phyloP scores from a whole-genome alignment of 495 filamentous ascomycete genomes.

The Letharia columbiana region DNA sequence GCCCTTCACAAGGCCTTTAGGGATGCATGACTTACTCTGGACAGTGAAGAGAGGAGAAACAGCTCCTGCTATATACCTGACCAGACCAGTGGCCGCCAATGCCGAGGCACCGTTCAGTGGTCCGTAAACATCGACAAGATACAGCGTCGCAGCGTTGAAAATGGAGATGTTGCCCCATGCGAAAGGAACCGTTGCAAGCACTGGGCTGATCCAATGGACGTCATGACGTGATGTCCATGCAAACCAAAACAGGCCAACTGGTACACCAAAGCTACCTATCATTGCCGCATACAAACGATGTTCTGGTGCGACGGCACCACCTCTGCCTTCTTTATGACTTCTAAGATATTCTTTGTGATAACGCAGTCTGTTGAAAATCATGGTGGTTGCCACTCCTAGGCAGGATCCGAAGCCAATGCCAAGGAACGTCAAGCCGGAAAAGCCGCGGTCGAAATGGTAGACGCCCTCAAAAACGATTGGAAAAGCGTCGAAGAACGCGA shows the following conservation, averaged over 20 bases:
- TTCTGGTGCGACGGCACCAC: conserved; percentile 39
- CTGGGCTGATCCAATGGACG: conserved; percentile 35
- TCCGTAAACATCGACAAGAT: conserved; percentile 52
- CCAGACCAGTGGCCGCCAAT: conserved; percentile 53
- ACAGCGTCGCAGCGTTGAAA: conserved; percentile 39
- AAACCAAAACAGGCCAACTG: conserved; percentile 44
- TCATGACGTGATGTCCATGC: conserved; percentile 35
- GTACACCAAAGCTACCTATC: conserved; percentile 48
- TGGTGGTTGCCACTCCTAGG: conserved; percentile 38
- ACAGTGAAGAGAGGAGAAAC: conserved; percentile 59
- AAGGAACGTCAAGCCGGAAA: conserved; percentile 52
- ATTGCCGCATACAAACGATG: conserved; percentile 51
- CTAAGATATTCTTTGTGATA: conserved; percentile 32
- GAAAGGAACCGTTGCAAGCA: conserved; percentile 53
- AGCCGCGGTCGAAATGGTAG: conserved; percentile 42
- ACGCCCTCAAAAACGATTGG: conserved; percentile 44
- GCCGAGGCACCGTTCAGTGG: conserved; percentile 50
- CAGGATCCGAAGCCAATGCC: conserved; percentile 49
- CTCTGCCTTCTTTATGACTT: conserved; percentile 25
- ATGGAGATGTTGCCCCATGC: conserved; percentile 57
- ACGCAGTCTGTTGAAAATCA: conserved; percentile 37
- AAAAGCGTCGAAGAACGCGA: conserved; percentile 57
- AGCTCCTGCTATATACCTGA: conserved; percentile 52
- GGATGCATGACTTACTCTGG: conserved; percentile 36
- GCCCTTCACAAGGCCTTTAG: not conserved